These are phyloP conservation scores for Colletotrichum siamense DNA, from an alignment of 2,329 filamentous ascomycete species.

Conservation along the genomic window DNA sequence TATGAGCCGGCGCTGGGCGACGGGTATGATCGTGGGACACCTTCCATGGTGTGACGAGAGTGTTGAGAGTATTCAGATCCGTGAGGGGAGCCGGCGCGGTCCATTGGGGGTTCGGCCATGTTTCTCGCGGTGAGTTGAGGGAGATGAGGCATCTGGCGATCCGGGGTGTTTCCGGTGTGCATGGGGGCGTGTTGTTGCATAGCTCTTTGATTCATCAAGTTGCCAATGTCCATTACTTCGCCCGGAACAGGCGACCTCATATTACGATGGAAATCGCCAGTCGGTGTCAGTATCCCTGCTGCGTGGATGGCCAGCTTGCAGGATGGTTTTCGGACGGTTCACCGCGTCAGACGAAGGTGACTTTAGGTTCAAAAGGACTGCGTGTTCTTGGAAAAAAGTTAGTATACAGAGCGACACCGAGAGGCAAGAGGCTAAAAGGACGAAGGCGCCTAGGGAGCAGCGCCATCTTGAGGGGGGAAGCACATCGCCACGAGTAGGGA, in stretches of 20 bases:
- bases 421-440: not conserved
- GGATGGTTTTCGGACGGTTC: constrained; percentile 7
- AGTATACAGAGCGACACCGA: not conserved
- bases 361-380: constrained; percentile 15
- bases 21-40: constrained; percentile 55
- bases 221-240: constrained; percentile 59
- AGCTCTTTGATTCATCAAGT: constrained; percentile 57
- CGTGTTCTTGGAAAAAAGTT: constrained; percentile 6
- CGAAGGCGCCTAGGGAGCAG: not conserved
- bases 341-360: constrained; percentile 19
- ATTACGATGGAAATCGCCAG: constrained; percentile 25
- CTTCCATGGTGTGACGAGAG: constrained; percentile 50
- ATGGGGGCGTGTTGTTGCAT: constrained; percentile 28
- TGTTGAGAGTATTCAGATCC: constrained; percentile 65
- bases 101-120: constrained; percentile 40
- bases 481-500: constrained; percentile 15
- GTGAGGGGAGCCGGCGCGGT: constrained; percentile 63
- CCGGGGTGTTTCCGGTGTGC: constrained; percentile 27
- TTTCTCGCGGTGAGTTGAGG: constrained; percentile 29
- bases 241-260: constrained; percentile 50
- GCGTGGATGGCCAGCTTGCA: constrained; percentile 18
- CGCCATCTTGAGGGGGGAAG: not conserved
- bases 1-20: constrained; percentile 56
- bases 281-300: constrained; percentile 8
- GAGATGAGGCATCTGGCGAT: constrained; percentile 27